Base-by-base conservation (phyloP, 805 yeast species). In the Starmera pachycereana region DNA sequence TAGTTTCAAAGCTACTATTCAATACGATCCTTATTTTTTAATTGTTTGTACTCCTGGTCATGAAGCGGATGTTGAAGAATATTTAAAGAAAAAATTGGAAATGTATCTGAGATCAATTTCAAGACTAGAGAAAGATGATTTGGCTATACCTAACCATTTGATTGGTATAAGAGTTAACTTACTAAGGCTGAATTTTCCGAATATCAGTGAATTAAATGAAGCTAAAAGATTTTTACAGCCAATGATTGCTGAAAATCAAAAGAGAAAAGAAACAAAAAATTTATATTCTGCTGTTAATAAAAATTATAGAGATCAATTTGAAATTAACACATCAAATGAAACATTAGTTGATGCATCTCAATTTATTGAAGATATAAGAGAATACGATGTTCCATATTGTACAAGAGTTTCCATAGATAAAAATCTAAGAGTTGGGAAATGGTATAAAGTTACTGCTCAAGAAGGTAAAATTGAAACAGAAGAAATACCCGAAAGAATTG, bases 381-480 rank as follows among this genome's bases (percentile, higher is more conserved):
- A 92, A 58, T 88, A 85, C 50, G 99, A 92, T 57, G 97, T 92
- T 4, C 98, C 98, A 0, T 92, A 85, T 53, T 96, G 89, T 56
- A 96, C 89, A 3, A 74, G 99, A 44, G 97, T 92, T 0, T 78
- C 96, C n/a, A 92, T 94, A 22, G 98, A 94, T 58, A 72, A 74
- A 42, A 71, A 85, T 51, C 66, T 90, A 22, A 71, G 98, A 46
- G 95, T 89, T 9, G 97, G 98, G 13, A 89, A 89, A 60, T 92
- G 99, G 99, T 92, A 90, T 57, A 72, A 74, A 25, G 90, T 89
- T 2, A 74, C 74, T 37, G 81, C 81, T 5, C 69, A 68, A 14
- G 74, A 77, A 35, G 80, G 80, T 0, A 66, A 68, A 12, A 63
- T 78, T 4, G 62, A 61, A 9, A 58, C 84, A 25, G 67, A 63